Base-by-base conservation (phyloP, 768 basidiomycete species). In the Suillus brevipes region DNA sequence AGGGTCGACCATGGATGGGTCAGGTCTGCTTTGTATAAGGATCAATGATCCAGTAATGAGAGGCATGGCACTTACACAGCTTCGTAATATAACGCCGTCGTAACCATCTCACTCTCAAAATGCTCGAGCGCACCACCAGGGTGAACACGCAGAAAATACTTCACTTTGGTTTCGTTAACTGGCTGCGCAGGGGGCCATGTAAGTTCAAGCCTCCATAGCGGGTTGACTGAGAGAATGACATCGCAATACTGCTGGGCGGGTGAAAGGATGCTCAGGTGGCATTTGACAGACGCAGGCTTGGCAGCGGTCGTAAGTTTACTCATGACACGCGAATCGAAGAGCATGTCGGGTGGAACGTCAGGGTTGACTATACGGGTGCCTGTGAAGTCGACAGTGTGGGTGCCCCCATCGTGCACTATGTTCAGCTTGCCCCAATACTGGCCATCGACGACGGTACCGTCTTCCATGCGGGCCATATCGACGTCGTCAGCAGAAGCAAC, bases 401-500 rank as follows among this genome's bases (percentile, higher is more conserved):
- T 87, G 70, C 91, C 90, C 38, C 87, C 90, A 1, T 85, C 80
- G 71, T 95, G 93, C 14, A 93, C 85, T 60, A 95, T 91, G 68
- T 87, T 87, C 62, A 95, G 85, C 72, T 94, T 94, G 5, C 93
- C 93, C 91, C 90, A 94, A 78, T 94, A 95, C 76, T 85, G 79
- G 47, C 93, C 93, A 58, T 92, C 93, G 23, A 95, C 93, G 28
- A 87, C 80, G 16, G 91, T 94, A 1, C 92, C 93, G 70, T 95
- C 93, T 68, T 94, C 93, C 89, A 92, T 93, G 59, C 91, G 85
- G 3, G 93, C 90, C 93, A 95, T 94, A 73, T 95, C 93, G 42
- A 94, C 83, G 69, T 94, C 93, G 42, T 91, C 90, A 53, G 84
- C 85, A 3, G 93, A 94, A 61, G 85, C 82, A 40, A 94, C 84